Evolutionary conservation across 345 rosid genomes (phyloP).

Genomic region (Arabis hirsuta): DNA sequence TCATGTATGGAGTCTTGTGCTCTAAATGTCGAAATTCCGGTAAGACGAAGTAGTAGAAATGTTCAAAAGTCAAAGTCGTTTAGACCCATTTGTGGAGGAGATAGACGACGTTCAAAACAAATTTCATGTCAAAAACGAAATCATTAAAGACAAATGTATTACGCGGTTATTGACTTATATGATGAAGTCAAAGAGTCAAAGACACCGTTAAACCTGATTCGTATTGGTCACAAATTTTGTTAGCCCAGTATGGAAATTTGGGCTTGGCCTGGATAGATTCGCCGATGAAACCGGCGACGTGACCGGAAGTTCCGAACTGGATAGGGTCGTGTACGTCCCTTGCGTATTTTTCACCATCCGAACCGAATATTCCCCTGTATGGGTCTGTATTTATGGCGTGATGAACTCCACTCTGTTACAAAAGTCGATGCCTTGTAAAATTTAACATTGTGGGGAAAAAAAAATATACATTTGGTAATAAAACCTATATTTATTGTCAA

Average conservation of each 20-base stretch:
- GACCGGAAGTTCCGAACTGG: constrained; percentile 82
- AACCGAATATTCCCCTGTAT: constrained; percentile 85
- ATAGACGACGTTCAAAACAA: not conserved
- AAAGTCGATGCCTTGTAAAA: not conserved
- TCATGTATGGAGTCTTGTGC: constrained; percentile 11
- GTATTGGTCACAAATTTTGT: not conserved
- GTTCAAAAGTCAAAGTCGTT: constrained; percentile 40
- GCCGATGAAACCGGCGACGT: constrained; percentile 75
- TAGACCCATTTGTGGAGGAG: constrained; percentile 35
- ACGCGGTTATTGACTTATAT: constrained; percentile 21
- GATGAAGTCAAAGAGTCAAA: constrained; percentile 15
- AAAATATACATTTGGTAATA: too few species aligned
- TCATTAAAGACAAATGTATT: not conserved
- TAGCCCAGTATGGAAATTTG: constrained; percentile 10
- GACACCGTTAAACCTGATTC: too few species aligned
- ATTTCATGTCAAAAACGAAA: not conserved
- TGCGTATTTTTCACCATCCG: constrained; percentile 84
- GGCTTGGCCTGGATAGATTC: constrained; percentile 70
- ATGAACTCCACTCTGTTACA: constrained; percentile 81
- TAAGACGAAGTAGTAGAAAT: constrained; percentile 19
- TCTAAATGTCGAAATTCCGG: not conserved
- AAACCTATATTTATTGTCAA: too few species aligned
- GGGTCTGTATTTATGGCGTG: constrained; percentile 97
- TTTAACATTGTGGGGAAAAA: not conserved
- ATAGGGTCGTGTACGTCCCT: constrained; percentile 77